A percentile compares a stretch with the other conserved stretches of the same genome.
Conservation (phyloP, 441 rosid species). For the Populus hybrid region DNA sequence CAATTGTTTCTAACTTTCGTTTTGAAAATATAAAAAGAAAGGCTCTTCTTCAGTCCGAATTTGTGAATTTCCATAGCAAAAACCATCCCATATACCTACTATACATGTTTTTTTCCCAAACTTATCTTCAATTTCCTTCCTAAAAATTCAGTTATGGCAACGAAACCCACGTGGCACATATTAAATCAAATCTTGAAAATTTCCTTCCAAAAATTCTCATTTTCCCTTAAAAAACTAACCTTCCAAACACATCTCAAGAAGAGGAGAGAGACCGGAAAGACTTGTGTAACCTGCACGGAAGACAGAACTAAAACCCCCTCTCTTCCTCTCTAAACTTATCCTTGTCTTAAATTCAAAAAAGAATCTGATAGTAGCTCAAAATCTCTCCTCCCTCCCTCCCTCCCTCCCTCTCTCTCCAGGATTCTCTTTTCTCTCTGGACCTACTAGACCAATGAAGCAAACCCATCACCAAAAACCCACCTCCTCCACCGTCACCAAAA, state of each 20-base stretch:
- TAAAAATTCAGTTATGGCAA: too few relatives aligned
- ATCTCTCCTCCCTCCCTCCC: conserved; percentile 6
- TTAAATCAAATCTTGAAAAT: neutral
- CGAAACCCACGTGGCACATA: neutral
- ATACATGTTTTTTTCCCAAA: too few relatives aligned
- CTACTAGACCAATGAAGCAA: conserved; percentile 22
- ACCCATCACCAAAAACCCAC: neutral
- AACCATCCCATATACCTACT: too few relatives aligned
- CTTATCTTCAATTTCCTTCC: too few relatives aligned
- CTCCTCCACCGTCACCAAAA: conserved; percentile 3
- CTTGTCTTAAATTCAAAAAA: neutral
- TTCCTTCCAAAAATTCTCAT: neutral
- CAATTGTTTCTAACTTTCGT: too few relatives aligned
- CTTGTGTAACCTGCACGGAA: neutral
- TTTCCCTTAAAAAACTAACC: neutral
- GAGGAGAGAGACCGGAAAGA: neutral
- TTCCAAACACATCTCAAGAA: neutral
- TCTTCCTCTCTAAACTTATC: neutral
- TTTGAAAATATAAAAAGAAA: too few relatives aligned
- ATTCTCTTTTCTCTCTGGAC: conserved; percentile 4
- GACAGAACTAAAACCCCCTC: neutral
- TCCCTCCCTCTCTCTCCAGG: conserved; percentile 12
- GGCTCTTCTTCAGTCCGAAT: too few relatives aligned
- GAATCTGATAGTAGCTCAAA: neutral
- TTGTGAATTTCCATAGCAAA: too few relatives aligned